phyloP scores from a whole-genome alignment of 2,329 filamentous ascomycete genomes.

The Podosphaera fusca region DNA sequence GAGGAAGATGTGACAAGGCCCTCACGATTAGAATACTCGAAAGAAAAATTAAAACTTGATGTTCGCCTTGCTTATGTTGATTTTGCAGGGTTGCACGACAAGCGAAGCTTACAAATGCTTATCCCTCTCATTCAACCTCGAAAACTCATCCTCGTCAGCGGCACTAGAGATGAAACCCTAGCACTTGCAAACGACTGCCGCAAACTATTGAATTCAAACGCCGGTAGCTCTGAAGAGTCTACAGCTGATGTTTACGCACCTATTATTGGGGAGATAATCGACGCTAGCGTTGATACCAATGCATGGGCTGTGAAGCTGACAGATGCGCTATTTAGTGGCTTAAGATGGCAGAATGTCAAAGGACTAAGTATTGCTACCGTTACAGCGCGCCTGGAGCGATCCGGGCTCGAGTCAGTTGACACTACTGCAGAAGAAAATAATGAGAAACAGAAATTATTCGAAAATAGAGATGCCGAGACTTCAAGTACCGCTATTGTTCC shows the following conservation, averaged over 20 bases:
- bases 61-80: constrained; percentile 72
- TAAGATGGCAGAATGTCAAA: constrained; percentile 88
- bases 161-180: constrained; percentile 54
- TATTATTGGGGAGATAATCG: constrained; percentile 43
- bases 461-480: constrained; percentile 16
- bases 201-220: constrained; percentile 31
- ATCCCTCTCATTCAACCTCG: constrained; percentile 84
- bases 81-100: constrained; percentile 80
- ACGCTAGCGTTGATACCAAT: constrained; percentile 93
- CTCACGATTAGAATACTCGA: constrained; percentile 46
- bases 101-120: constrained; percentile 79
- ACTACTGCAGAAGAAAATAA: constrained; percentile 20
- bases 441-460: constrained; percentile 21
- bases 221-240: constrained; percentile 22
- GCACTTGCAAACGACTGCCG: constrained; percentile 61
- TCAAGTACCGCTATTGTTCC: constrained; percentile 5
- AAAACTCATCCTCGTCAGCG: constrained; percentile 81
- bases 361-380: constrained; percentile 83
- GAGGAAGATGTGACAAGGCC: constrained; percentile 37
- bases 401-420: constrained; percentile 21
- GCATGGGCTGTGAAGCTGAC: constrained; percentile 89
- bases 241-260: constrained; percentile 61
- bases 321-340: constrained; percentile 57
- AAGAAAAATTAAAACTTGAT: constrained; percentile 40
- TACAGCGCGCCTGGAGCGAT: constrained; percentile 44